A percentile compares a stretch with the other conserved stretches of the same genome.
phyloP scores from a whole-genome alignment of 331 rosid species.

The Quercus lobata region DNA sequence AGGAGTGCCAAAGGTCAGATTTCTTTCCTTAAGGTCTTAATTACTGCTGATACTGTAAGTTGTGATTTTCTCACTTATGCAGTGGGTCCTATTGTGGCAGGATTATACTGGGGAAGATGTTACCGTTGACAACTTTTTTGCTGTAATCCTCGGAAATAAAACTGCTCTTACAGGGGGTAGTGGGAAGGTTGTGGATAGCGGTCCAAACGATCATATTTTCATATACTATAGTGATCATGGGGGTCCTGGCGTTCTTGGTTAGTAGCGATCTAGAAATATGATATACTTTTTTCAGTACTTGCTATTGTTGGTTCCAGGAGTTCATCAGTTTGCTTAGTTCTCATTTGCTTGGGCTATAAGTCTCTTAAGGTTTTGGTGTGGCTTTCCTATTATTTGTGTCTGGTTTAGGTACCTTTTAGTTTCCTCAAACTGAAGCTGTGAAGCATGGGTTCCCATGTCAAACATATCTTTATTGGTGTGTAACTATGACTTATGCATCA shows the following conservation, averaged over 20 bases:
- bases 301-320: background rate
- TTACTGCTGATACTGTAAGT: background rate
- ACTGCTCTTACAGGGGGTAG: conserved; percentile 80
- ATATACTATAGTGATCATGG: conserved; percentile 84
- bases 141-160: conserved; percentile 83
- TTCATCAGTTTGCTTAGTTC: background rate
- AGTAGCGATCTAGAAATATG: conserved; percentile 17
- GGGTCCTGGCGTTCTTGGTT: conserved; percentile 92
- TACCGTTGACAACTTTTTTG: conserved; percentile 59
- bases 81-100: conserved; percentile 35
- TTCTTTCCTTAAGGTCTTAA: background rate
- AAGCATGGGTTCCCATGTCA: background rate
- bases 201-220: conserved; percentile 91
- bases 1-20: conserved; percentile 88
- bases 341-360: background rate
- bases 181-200: conserved; percentile 89
- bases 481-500: background rate
- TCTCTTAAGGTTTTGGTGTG: background rate
- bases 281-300: background rate
- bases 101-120: conserved; percentile 84
- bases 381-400: background rate
- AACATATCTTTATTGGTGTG: background rate
- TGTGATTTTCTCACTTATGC: background rate
- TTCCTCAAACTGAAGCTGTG: background rate
- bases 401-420: background rate